These are phyloP conservation scores for Heliocybe sulcata DNA, from an alignment of 1,284 basidiomycete genomes.

Conservation along the genomic window DNA sequence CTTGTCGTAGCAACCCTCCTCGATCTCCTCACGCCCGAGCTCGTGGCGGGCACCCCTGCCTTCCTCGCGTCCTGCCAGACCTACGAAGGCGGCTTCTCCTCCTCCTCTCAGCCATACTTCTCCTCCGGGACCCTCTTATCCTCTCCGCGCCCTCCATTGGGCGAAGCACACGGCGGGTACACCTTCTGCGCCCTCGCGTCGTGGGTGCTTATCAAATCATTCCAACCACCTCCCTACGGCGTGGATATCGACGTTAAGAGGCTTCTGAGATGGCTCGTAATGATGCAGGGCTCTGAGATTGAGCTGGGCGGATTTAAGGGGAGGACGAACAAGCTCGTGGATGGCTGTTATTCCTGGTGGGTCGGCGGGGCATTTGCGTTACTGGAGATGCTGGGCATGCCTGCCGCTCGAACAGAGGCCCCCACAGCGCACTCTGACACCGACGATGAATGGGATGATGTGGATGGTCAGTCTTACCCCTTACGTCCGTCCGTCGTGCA, in stretches of 20 bases:
- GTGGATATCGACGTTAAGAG: slow-evolving; percentile 46
- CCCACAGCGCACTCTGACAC: slow-evolving; percentile 19
- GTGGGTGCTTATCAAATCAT: slow-evolving; percentile 72
- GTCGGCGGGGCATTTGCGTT: slow-evolving; percentile 87
- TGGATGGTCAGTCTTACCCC: slow-evolving; percentile 42
- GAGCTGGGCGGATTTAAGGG: slow-evolving; percentile 94
- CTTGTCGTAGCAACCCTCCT: slow-evolving; percentile 65
- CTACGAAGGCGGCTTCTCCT: slow-evolving; percentile 95
- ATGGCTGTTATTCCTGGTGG: slow-evolving; percentile 99
- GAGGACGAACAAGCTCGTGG: slow-evolving; percentile 95
- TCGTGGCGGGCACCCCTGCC: slow-evolving; percentile 58
- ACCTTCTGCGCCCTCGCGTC: slow-evolving; percentile 88
- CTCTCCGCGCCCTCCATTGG: slow-evolving; percentile 57
- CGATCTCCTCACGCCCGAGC: slow-evolving; percentile 83
- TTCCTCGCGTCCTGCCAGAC: slow-evolving; percentile 87
- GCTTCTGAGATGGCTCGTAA: slow-evolving; percentile 77
- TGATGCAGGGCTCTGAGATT: slow-evolving; percentile 79
- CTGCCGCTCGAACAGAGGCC: slow-evolving; percentile 17
- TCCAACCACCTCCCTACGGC: slow-evolving; percentile 20
- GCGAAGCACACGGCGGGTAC: slow-evolving; percentile 98
- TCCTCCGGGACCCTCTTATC: slow-evolving; percentile 23
- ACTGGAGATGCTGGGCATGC: slow-evolving; percentile 61
- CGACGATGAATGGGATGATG: slow-evolving; percentile 50
- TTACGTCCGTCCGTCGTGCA: slow-evolving; percentile 2
- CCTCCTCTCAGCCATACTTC: slow-evolving; percentile 69